Conservation (phyloP, 2,329 filamentous ascomycete genomes). For the Fusarium metavorans region DNA sequence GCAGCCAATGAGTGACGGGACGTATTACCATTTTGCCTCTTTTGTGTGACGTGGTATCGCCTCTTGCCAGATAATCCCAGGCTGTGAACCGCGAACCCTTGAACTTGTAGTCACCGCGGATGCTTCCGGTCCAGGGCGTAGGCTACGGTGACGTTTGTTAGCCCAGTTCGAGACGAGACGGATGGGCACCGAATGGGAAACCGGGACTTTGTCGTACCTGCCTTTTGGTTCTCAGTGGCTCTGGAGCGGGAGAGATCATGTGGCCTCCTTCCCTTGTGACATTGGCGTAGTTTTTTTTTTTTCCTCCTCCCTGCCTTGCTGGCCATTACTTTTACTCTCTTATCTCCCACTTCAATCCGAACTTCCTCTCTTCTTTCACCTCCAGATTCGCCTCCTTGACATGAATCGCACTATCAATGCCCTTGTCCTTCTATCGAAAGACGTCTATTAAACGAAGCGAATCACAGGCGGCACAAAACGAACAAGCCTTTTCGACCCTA, state of each 20-base stretch:
- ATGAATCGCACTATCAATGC: background rate
- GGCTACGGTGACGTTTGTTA: constrained; percentile 26
- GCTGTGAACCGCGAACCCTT: background rate
- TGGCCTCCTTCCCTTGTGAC: constrained; percentile 21
- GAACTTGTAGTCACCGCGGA: background rate
- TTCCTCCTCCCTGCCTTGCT: background rate
- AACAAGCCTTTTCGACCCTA: constrained; percentile 34
- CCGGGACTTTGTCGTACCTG: constrained; percentile 8
- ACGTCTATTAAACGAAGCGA: constrained; percentile 24
- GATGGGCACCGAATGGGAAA: background rate
- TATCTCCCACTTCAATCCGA: background rate
- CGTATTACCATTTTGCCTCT: background rate
- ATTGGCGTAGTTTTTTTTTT: constrained; percentile 11
- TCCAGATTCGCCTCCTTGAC: constrained; percentile 1
- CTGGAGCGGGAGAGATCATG: constrained; percentile 26
- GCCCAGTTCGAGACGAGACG: background rate
- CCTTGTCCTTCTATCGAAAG: constrained; percentile 21
- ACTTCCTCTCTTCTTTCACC: constrained; percentile 10
- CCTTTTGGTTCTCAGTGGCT: background rate
- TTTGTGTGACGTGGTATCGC: constrained; percentile 12
- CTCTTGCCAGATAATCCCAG: background rate
- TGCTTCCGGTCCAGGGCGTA: constrained; percentile 9
- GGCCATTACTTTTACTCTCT: constrained; percentile 1
- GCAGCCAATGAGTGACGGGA: constrained; percentile 6
- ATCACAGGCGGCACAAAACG: constrained; percentile 26